Evolutionary conservation across 2,329 filamentous ascomycete genomes (phyloP).

Genomic region (Aspergillus ustus): DNA sequence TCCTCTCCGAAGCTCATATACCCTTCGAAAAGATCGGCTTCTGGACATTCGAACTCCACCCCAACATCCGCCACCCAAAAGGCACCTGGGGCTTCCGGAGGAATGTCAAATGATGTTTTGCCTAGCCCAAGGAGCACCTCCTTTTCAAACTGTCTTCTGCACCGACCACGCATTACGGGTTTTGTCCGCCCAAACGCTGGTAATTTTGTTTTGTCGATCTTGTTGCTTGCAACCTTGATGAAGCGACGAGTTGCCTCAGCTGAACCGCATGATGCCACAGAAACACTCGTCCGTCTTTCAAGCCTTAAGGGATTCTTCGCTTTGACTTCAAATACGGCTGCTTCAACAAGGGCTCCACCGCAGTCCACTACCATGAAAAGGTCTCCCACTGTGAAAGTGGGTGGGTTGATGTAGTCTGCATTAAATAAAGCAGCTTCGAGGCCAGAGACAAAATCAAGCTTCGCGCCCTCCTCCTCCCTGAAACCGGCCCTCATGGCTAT

Average conservation of each 20-base stretch:
- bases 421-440: background rate
- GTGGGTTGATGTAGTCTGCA: background rate
- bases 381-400: background rate
- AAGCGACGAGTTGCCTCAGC: background rate
- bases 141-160: background rate
- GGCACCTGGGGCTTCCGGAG: background rate
- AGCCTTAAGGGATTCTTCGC: background rate
- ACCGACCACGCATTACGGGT: background rate
- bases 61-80: slow-evolving; percentile 1
- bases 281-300: background rate
- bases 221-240: background rate
- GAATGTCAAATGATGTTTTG: background rate
- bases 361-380: background rate
- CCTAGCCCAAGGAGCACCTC: background rate
- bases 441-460: background rate
- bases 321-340: background rate
- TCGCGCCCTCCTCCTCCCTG: background rate
- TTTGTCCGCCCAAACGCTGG: background rate
- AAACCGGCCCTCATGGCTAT: background rate
- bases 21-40: background rate
- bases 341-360: background rate
- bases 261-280: background rate
- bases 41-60: background rate
- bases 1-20: background rate
- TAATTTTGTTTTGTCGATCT: background rate